Evolutionary conservation across 1,139 yeast species (phyloP).

Genomic region (Kurtzmaniella quercitrusa): DNA sequence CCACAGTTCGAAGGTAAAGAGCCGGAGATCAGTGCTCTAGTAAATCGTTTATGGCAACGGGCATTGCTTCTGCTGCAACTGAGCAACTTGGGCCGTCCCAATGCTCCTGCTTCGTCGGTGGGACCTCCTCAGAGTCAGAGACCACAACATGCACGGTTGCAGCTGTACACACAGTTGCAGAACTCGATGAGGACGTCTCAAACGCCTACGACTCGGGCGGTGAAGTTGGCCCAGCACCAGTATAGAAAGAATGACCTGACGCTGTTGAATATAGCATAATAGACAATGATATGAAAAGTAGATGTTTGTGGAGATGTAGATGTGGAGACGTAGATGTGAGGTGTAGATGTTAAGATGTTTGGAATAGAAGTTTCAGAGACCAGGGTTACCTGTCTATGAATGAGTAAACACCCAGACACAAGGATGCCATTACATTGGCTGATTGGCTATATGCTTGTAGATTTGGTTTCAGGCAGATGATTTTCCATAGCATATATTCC

Average conservation of each 20-base stretch:
- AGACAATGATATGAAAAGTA: background rate
- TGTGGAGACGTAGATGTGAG: background rate
- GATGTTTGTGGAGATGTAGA: too few species aligned
- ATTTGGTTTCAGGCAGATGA: too few species aligned
- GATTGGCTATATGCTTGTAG: too few species aligned
- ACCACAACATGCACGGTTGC: slow-evolving; percentile 23
- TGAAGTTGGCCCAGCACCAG: slow-evolving; percentile 22
- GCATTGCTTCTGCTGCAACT: slow-evolving; percentile 21
- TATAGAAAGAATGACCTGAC: slow-evolving; percentile 8
- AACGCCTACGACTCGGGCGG: slow-evolving; percentile 37
- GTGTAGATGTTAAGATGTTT: too few species aligned
- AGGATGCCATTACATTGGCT: too few species aligned
- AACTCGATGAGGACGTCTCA: slow-evolving; percentile 18
- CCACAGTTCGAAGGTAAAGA: slow-evolving; percentile 30
- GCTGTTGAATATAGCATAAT: slow-evolving; percentile 9
- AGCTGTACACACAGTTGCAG: slow-evolving; percentile 21
- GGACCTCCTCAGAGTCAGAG: slow-evolving; percentile 8
- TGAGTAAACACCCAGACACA: too few species aligned
- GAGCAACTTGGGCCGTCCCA: background rate
- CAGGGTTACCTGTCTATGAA: too few species aligned
- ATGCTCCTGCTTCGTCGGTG: background rate
- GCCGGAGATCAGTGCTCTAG: slow-evolving; percentile 21
- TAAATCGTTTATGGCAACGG: slow-evolving; percentile 41
- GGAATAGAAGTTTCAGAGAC: too few species aligned
- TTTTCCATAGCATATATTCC: too few species aligned